Evolutionary conservation across 768 basidiomycete species (phyloP).

Genomic region (Tylopilus subfusipes): DNA sequence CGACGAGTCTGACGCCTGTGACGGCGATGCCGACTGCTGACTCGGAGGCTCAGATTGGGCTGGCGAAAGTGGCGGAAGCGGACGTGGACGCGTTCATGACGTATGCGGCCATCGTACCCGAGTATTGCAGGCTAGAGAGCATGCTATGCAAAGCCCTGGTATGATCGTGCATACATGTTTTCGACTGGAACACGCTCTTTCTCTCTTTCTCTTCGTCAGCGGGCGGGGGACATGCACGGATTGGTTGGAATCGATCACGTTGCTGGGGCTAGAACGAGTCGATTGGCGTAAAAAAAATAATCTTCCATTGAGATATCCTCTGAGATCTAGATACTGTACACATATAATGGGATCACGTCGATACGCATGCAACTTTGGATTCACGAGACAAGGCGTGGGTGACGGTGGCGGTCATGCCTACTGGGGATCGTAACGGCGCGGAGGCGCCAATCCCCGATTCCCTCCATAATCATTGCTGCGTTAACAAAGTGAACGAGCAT

Average conservation of each 20-base stretch:
- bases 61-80: constrained; percentile 80
- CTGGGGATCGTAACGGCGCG: too few relatives aligned
- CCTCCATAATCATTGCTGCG: too few relatives aligned
- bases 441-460: too few relatives aligned
- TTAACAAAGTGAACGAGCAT: too few relatives aligned
- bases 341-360: not conserved
- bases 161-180: constrained; percentile 19
- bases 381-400: too few relatives aligned
- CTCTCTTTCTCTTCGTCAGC: not conserved
- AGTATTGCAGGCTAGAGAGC: constrained; percentile 75
- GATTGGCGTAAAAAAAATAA: not conserved
- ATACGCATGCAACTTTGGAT: not conserved
- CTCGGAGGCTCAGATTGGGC: constrained; percentile 67
- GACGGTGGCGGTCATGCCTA: too few relatives aligned
- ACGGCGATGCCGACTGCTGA: constrained; percentile 70
- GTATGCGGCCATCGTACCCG: constrained; percentile 81
- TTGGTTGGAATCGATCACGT: not conserved
- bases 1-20: constrained; percentile 65
- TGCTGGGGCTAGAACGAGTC: not conserved
- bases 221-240: too few relatives aligned
- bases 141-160: constrained; percentile 68
- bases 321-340: not conserved
- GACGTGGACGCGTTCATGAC: constrained; percentile 83
- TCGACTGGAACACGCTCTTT: not conserved
- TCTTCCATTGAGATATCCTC: not conserved